Evolutionary conservation across 768 basidiomycete genomes (phyloP).

Genomic region (Tylopilus sp.): DNA sequence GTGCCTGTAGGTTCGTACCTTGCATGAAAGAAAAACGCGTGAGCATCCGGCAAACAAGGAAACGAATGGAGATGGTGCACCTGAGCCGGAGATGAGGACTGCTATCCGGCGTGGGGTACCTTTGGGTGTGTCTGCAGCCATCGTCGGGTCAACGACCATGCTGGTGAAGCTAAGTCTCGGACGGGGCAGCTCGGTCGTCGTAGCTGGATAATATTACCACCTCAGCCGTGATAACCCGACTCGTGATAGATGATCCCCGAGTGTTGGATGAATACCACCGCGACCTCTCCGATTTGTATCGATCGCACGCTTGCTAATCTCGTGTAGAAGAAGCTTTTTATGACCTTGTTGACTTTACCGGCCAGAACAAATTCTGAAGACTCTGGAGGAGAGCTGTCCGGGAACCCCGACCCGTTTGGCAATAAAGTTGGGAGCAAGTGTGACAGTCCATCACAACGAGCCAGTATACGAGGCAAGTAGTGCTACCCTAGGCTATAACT

Average conservation of each 20-base stretch:
- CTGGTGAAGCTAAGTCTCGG: background rate
- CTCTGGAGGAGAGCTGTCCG: background rate
- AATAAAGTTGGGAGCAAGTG: no score
- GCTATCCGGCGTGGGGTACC: conserved; percentile 14
- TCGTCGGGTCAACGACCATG: background rate
- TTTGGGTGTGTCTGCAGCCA: background rate
- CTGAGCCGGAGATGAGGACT: conserved; percentile 64
- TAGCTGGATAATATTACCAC: background rate
- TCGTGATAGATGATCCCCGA: no score
- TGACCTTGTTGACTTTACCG: background rate
- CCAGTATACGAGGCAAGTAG: background rate
- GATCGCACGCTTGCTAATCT: background rate
- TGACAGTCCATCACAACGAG: background rate
- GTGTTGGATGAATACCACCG: background rate
- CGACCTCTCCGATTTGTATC: conserved; percentile 1
- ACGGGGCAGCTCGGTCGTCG: conserved; percentile 6
- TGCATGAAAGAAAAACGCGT: background rate
- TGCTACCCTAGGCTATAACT: no score
- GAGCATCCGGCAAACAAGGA: background rate
- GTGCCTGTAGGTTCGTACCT: conserved; percentile 96
- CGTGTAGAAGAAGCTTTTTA: background rate
- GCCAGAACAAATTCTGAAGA: background rate
- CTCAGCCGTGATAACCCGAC: background rate
- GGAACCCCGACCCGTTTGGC: background rate
- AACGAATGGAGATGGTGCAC: conserved; percentile 28